A percentile compares a stretch with the other conserved stretches of the same genome.
Evolutionary conservation across 768 basidiomycete species (phyloP).

Genomic region (Rhizopogon roseolus): DNA sequence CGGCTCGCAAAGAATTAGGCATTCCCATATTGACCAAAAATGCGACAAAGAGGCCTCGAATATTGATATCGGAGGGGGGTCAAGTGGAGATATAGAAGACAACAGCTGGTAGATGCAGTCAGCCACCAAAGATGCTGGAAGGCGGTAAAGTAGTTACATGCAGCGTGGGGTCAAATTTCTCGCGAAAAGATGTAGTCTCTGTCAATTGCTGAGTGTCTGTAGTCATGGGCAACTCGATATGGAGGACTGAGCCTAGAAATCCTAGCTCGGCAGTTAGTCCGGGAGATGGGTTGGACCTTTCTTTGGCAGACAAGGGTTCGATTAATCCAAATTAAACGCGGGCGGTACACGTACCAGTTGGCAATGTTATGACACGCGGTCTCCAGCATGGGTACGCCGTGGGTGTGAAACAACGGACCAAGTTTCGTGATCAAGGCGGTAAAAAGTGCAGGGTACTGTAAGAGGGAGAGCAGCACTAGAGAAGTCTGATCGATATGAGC

Average conservation of each 20-base stretch:
- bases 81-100: slow-evolving; percentile 56
- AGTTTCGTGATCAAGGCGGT: slow-evolving; percentile 60
- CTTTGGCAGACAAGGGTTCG: slow-evolving; percentile 32
- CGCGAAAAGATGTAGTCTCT: slow-evolving; percentile 44
- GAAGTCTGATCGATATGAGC: slow-evolving; percentile 11
- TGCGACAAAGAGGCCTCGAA: slow-evolving; percentile 64
- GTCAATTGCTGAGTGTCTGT: slow-evolving; percentile 71
- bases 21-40: slow-evolving; percentile 91
- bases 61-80: slow-evolving; percentile 52
- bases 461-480: slow-evolving; percentile 78
- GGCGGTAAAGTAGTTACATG: slow-evolving; percentile 35
- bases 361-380: slow-evolving; percentile 83
- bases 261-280: slow-evolving; percentile 74
- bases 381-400: slow-evolving; percentile 80
- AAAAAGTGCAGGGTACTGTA: slow-evolving; percentile 82
- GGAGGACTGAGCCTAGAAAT: slow-evolving; percentile 74
- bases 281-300: slow-evolving; percentile 72
- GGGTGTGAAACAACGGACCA: slow-evolving; percentile 68
- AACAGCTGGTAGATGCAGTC: slow-evolving; percentile 46
- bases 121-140: not conserved
- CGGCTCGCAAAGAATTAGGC: slow-evolving; percentile 85
- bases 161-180: slow-evolving; percentile 45
- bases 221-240: slow-evolving; percentile 64
- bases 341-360: slow-evolving; percentile 57
- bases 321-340: not conserved